A percentile compares a stretch with the other conserved stretches of the same genome.
phyloP scores from a whole-genome alignment of 2,329 filamentous ascomycete species.

The Teratosphaeria epicoccoides region DNA sequence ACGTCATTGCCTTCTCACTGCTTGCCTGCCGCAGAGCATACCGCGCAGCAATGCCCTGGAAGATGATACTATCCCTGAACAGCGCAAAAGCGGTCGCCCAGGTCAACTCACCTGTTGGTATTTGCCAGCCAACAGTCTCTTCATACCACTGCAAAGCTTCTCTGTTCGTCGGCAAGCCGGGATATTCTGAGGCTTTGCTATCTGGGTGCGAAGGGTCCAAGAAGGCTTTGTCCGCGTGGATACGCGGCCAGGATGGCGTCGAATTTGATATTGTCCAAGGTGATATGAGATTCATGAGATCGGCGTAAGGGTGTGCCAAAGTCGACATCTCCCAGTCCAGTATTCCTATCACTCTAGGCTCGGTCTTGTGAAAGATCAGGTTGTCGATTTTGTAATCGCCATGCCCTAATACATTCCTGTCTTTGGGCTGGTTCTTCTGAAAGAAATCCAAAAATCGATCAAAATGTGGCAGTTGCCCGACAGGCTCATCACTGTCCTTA shows the following conservation, averaged over 20 bases:
- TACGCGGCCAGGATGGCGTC: constrained; percentile 17
- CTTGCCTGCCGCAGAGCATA: constrained; percentile 79
- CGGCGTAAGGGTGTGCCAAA: constrained; percentile 87
- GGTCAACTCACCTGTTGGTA: constrained; percentile 45
- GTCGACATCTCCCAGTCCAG: constrained; percentile 99
- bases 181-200: constrained; percentile 21
- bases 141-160: constrained; percentile 56
- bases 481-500: constrained; percentile 61
- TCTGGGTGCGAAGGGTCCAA: constrained; percentile 9
- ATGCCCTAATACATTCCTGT: constrained; percentile 72
- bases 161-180: constrained; percentile 53
- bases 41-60: constrained; percentile 85
- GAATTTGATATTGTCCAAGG: constrained; percentile 18
- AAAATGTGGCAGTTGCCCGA: constrained; percentile 77
- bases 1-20: constrained; percentile 65
- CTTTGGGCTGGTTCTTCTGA: constrained; percentile 56
- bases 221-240: constrained; percentile 17
- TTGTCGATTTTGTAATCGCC: constrained; percentile 82
- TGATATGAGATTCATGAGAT: constrained; percentile 63
- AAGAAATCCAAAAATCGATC: constrained; percentile 73
- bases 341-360: constrained; percentile 80
- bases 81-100: constrained; percentile 56
- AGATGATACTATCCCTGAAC: constrained; percentile 50
- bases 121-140: constrained; percentile 61
- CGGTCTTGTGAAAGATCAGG: constrained; percentile 68